Evolutionary conservation across 2,329 filamentous ascomycete species (phyloP), one percentile per base, ranked within the genome.

Genomic region (Aspergillus fumigatus): DNA sequence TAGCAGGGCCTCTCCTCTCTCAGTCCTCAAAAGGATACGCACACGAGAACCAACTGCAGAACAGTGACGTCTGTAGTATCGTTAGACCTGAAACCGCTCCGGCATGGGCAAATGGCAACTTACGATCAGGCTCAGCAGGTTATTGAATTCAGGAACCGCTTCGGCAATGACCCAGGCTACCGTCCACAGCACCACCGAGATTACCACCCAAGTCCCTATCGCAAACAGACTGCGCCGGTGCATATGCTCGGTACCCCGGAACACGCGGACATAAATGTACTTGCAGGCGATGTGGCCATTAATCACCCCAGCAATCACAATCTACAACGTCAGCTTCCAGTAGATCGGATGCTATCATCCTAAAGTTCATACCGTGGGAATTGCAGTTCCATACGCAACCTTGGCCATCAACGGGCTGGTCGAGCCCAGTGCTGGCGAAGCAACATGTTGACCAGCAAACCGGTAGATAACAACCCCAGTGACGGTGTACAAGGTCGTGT

Each of bases 241-340:
- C 67, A 82, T 74, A 65, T 80, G 78, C 61, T 81, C 77, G 7
- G 82, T 84, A 60, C 82, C 80, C 27, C 79, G 75, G 73, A 87
- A 88, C 4, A 86, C 65, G n/a, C 86, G 81, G 2, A 83, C 76
- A 64, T 87, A 89, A 50, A 88, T 75, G 60, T 86, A 86, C 67
- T 87, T 88, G 35, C 77, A 78, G 1, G 84, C 84, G 1, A 89
- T 84, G 57, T 86, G 82, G 3, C 81, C 84, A 64, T 87, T 85
- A 58, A 90, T 85, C 4, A 88, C 85, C 48, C 86, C 87, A 0
- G 86, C 84, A 50, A 89, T 82, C 35, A 89, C 75, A 57, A 89
- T 88, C 69, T 71, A 11, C 11, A 7, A 35, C 5, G 32, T 55
- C n/a, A 59, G 43, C 17, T 3, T 23, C 0, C 9, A 21, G 4